Conservation (phyloP, 1,139 yeast genomes). For the Taphrina flavorubra region DNA sequence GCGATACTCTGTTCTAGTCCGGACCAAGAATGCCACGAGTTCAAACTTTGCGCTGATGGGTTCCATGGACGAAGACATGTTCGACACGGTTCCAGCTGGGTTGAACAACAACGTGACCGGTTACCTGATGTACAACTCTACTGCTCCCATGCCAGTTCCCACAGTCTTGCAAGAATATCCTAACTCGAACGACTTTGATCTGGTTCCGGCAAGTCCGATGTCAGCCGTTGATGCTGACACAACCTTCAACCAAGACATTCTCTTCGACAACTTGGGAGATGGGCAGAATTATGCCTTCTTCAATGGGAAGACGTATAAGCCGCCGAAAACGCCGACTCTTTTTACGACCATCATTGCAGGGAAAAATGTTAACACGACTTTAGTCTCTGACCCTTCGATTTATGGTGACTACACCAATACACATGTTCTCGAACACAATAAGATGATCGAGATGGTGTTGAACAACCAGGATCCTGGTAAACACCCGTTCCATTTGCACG, state of each 20-base stretch:
- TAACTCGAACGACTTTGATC: conserved; percentile 51
- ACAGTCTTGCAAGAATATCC: conserved; percentile 55
- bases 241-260: conserved; percentile 67
- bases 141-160: conserved; percentile 58
- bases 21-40: conserved; percentile 66
- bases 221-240: conserved; percentile 68
- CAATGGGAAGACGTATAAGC: conserved; percentile 76
- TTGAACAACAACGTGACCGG: conserved; percentile 73
- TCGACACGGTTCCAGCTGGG: conserved; percentile 71
- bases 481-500: conserved; percentile 90
- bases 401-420: conserved; percentile 85
- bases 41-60: conserved; percentile 79
- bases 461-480: conserved; percentile 76
- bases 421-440: conserved; percentile 69
- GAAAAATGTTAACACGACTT: conserved; percentile 55
- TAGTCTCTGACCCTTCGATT: conserved; percentile 60
- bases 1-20: conserved; percentile 73
- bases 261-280: conserved; percentile 76
- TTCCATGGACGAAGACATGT: conserved; percentile 75
- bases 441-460: conserved; percentile 65
- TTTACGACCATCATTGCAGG: conserved; percentile 72
- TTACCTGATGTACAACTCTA: conserved; percentile 64
- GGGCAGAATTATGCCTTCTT: conserved; percentile 92
- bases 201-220: conserved; percentile 60
- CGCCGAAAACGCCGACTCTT: conserved; percentile 83